Conservation (phyloP, 2,329 filamentous ascomycete species). For the Exophiala alcalophila region DNA sequence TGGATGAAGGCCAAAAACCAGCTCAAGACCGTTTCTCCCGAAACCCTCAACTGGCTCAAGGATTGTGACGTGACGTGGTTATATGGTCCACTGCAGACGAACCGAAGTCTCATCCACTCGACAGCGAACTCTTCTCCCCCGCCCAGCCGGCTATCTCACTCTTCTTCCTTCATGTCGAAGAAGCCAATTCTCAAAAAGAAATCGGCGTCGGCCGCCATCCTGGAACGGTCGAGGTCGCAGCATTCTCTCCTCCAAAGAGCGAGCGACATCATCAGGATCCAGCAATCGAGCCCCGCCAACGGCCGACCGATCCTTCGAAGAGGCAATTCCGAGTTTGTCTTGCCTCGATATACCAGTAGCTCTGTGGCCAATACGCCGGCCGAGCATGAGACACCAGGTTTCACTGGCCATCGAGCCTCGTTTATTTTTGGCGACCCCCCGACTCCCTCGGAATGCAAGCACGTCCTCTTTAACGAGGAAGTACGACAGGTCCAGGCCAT, state of each 20-base stretch:
- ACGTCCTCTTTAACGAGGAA: slow-evolving; percentile 95
- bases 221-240: slow-evolving; percentile 81
- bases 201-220: slow-evolving; percentile 92
- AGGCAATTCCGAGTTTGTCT: slow-evolving; percentile 66
- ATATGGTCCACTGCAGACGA: slow-evolving; percentile 81
- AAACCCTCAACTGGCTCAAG: slow-evolving; percentile 94
- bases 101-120: slow-evolving; percentile 50
- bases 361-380: slow-evolving; percentile 58
- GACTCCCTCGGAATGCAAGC: slow-evolving; percentile 65
- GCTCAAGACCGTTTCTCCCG: slow-evolving; percentile 81
- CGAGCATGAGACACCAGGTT: slow-evolving; percentile 20
- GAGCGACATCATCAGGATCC: slow-evolving; percentile 78
- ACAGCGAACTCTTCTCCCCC: slow-evolving; percentile 44
- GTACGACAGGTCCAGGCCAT: slow-evolving; percentile 95
- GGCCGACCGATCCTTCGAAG: slow-evolving; percentile 58
- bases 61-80: slow-evolving; percentile 97
- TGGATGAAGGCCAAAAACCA: slow-evolving; percentile 93
- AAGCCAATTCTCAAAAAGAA: slow-evolving; percentile 96
- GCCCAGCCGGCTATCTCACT: slow-evolving; percentile 56
- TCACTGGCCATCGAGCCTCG: slow-evolving; percentile 49
- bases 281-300: slow-evolving; percentile 58
- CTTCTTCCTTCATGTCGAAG: slow-evolving; percentile 67
- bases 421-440: slow-evolving; percentile 59
- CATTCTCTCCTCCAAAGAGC: slow-evolving; percentile 89
- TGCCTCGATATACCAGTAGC: slow-evolving; percentile 51